A percentile compares a stretch with the other conserved stretches of the same genome.
Conservation (phyloP, 2,329 filamentous ascomycete species). For the Fusarium nisikadoi region DNA sequence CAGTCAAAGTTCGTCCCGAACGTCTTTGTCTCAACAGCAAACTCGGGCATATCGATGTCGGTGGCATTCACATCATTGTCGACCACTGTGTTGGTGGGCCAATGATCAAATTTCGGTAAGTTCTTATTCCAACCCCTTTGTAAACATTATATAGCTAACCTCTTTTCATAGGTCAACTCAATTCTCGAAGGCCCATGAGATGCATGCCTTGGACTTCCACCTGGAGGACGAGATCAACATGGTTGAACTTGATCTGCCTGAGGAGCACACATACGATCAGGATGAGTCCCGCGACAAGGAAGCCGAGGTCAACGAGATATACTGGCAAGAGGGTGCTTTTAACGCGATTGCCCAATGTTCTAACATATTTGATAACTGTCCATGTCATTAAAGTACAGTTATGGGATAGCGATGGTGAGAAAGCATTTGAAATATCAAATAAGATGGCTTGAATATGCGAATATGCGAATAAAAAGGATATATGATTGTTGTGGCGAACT, state of each 20-base stretch:
- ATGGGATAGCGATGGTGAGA: accelerated
- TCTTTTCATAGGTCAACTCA: constrained; percentile 21
- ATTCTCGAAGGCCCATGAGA: constrained; percentile 29
- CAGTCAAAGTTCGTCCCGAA: constrained; percentile 17
- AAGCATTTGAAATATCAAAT: not conserved
- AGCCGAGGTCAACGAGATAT: not conserved
- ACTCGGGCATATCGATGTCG: constrained; percentile 15
- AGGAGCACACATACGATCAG: not conserved
- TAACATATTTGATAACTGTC: constrained; percentile 13
- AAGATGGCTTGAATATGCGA: not conserved
- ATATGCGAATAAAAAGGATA: not conserved
- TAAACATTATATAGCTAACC: not conserved
- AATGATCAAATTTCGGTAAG: constrained; percentile 32
- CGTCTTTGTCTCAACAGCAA: constrained; percentile 25
- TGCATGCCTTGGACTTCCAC: constrained; percentile 8
- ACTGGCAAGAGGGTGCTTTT: not conserved
- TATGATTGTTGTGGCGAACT: not conserved
- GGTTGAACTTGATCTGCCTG: not conserved
- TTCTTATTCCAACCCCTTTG: not conserved
- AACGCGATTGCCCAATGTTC: constrained; percentile 8
- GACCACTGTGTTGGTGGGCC: constrained; percentile 2
- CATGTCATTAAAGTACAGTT: constrained; percentile 8
- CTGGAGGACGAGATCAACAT: not conserved
- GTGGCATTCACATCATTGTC: constrained; percentile 28
- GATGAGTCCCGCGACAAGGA: not conserved